Evolutionary conservation across 1,284 basidiomycete species (phyloP), one percentile per base, ranked within the genome.

Genomic region (Hypsizygus ulmarius): DNA sequence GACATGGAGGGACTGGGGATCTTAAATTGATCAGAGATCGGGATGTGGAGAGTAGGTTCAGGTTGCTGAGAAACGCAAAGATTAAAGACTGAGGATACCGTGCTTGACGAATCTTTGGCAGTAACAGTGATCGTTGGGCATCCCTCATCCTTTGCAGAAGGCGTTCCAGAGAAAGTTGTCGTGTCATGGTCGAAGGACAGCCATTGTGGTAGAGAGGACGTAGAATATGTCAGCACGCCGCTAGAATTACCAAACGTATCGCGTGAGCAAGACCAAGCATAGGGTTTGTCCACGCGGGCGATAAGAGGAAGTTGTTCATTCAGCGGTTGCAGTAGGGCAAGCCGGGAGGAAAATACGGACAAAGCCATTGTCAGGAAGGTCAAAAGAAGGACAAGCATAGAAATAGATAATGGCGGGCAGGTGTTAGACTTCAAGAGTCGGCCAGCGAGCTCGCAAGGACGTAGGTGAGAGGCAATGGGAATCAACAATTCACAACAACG

Each of bases 381-480:
- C 56, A 80, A 79, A 82, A 78, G 78, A 82, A 72, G 64, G 77
- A 73, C 60, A 62, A 75, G 69, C 83, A 86, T 86, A 84, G 79
- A 64, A 72, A 74, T 75, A 73, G 62, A 59, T 59, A 67, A 66
- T 62, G 62, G 67, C 68, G 66, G 64, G 68, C 61, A 68, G 63
- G 65, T 68, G 63, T 68, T 68, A 63, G 68, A 60, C 66, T 64
- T 63, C 46, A 66, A 67, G 65, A 76, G 78, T 77, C 83, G 80
- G 68, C 83, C 81, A 74, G 78, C 74, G 78, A 73, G 69, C 69
- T 72, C 69, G 61, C 49, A 47, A 32, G 28, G 37, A 43, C 39
- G 15, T 39, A 34, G 27, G 42, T 45, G 51, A 39, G 43, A 33
- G 37, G 45, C 28, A 25, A 39, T 32, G 21, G 21, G 28, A 39